phyloP scores from a whole-genome alignment of 2,329 filamentous ascomycete species.

The Arthrinium phaeospermum region DNA sequence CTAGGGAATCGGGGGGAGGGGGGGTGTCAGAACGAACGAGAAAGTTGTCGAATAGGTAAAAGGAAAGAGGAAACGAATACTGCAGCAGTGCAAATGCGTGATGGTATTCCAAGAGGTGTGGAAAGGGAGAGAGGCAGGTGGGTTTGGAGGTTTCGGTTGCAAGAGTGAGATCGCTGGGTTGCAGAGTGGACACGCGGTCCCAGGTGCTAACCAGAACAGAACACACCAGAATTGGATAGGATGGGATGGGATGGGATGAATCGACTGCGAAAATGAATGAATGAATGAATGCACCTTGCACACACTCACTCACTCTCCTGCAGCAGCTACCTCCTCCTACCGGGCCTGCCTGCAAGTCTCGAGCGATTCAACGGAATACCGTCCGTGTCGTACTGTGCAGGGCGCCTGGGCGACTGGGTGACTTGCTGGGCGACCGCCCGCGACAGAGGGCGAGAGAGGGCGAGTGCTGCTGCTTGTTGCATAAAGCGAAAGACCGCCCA shows the following conservation, averaged over 20 bases:
- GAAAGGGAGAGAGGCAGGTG: conserved; percentile 22
- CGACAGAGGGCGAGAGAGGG: no score
- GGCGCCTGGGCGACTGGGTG: not conserved
- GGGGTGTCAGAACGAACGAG: conserved; percentile 20
- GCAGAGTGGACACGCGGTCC: conserved; percentile 20
- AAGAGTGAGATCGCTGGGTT: conserved; percentile 21
- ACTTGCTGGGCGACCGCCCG: not conserved
- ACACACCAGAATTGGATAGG: conserved; percentile 5
- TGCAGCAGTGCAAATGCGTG: conserved; percentile 21
- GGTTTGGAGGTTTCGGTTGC: conserved; percentile 21
- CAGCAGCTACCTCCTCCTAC: not conserved
- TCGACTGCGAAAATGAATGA: conserved; percentile 13
- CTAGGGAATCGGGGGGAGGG: conserved; percentile 21
- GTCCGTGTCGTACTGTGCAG: conserved; percentile 9
- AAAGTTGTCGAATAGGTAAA: conserved; percentile 20
- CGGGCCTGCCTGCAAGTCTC: conserved; percentile 3
- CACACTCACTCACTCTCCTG: not conserved
- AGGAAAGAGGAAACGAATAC: conserved; percentile 20
- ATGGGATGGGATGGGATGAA: conserved; percentile 1
- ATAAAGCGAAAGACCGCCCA: not conserved
- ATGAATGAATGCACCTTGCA: conserved; percentile 11
- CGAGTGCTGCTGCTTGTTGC: not conserved
- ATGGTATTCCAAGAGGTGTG: conserved; percentile 23
- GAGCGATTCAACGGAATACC: conserved; percentile 11
- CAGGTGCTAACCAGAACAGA: conserved; percentile 16